These are phyloP conservation scores for Pseudocercospora fijiensis DNA, from an alignment of 2,329 filamentous ascomycete species.

Conservation along the genomic window DNA sequence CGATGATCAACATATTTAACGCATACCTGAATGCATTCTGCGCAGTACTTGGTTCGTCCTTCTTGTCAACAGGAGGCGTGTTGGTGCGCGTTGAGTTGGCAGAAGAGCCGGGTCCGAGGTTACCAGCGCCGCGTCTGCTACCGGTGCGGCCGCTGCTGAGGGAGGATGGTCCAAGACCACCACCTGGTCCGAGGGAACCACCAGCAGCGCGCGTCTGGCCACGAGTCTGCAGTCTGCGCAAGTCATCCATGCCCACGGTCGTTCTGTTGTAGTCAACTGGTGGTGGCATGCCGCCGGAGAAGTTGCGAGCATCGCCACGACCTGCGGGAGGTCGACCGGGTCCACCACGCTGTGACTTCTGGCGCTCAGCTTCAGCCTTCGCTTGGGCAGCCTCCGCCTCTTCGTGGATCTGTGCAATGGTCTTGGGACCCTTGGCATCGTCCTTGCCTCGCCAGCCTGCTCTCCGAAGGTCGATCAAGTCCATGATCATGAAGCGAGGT, in stretches of 20 bases:
- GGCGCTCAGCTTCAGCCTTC: slow-evolving; percentile 63
- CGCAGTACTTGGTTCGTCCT: slow-evolving; percentile 63
- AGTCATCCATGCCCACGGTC: slow-evolving; percentile 86
- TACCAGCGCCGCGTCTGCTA: slow-evolving; percentile 59
- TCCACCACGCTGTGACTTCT: slow-evolving; percentile 62
- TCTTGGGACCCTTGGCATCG: slow-evolving; percentile 96
- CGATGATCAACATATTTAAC: neutral
- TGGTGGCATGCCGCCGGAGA: slow-evolving; percentile 65
- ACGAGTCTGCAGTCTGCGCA: slow-evolving; percentile 75
- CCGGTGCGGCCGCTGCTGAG: slow-evolving; percentile 76
- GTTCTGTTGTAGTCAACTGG: slow-evolving; percentile 71
- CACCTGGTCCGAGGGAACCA: slow-evolving; percentile 72
- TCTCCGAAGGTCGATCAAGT: slow-evolving; percentile 80
- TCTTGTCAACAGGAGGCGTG: slow-evolving; percentile 71
- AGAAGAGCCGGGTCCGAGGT: slow-evolving; percentile 56
- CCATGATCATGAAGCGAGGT: slow-evolving; percentile 94
- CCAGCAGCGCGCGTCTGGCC: slow-evolving; percentile 59
- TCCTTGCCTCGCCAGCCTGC: slow-evolving; percentile 83
- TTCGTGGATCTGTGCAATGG: slow-evolving; percentile 84
- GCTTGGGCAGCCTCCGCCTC: slow-evolving; percentile 78
- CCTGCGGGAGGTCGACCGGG: slow-evolving; percentile 70
- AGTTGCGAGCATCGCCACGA: slow-evolving; percentile 83
- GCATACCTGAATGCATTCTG: slow-evolving; percentile 93
- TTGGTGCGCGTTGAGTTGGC: slow-evolving; percentile 78
- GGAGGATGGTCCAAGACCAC: slow-evolving; percentile 56